These are phyloP conservation scores for Trichoderma erinaceum DNA, from an alignment of 495 filamentous ascomycete genomes.

Conservation along the genomic window DNA sequence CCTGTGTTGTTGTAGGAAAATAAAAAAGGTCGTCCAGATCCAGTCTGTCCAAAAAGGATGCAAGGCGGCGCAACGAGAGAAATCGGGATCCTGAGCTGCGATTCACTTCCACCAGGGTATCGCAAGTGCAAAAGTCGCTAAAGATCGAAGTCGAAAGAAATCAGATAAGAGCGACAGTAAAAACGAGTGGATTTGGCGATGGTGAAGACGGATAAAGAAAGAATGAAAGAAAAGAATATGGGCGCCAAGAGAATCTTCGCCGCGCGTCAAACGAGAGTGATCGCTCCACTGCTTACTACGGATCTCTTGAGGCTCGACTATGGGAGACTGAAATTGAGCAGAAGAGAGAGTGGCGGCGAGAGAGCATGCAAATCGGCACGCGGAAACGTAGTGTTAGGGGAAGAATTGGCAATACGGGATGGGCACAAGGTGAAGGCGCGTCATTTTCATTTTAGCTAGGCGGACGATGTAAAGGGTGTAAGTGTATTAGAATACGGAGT, in stretches of 20 bases:
- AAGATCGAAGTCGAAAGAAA: not conserved
- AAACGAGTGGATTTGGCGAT: conserved; percentile 5
- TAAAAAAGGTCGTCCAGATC: conserved; percentile 5
- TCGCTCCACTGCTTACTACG: conserved; percentile 11
- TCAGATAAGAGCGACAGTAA: not conserved
- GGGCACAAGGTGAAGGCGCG: conserved; percentile 9
- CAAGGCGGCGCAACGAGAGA: not conserved
- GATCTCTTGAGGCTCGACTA: not conserved
- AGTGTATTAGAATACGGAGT: not conserved
- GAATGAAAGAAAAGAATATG: not conserved
- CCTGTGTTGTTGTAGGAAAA: not conserved
- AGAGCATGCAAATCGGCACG: conserved; percentile 3
- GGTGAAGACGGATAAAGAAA: not conserved
- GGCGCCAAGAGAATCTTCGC: not conserved
- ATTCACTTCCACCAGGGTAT: conserved; percentile 3
- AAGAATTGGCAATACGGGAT: not conserved
- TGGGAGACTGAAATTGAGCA: not conserved
- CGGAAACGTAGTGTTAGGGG: conserved; percentile 1
- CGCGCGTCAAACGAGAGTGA: conserved; percentile 10
- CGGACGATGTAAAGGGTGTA: conserved; percentile 4
- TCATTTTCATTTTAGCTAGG: conserved; percentile 13
- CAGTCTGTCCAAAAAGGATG: conserved; percentile 5
- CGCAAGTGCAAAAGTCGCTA: not conserved
- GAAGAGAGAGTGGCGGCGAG: conserved; percentile 8
- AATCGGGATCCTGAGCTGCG: not conserved